Evolutionary conservation across 1,284 basidiomycete species (phyloP), one percentile per base, ranked within the genome.

Genomic region (Bondarzewia mesenterica): DNA sequence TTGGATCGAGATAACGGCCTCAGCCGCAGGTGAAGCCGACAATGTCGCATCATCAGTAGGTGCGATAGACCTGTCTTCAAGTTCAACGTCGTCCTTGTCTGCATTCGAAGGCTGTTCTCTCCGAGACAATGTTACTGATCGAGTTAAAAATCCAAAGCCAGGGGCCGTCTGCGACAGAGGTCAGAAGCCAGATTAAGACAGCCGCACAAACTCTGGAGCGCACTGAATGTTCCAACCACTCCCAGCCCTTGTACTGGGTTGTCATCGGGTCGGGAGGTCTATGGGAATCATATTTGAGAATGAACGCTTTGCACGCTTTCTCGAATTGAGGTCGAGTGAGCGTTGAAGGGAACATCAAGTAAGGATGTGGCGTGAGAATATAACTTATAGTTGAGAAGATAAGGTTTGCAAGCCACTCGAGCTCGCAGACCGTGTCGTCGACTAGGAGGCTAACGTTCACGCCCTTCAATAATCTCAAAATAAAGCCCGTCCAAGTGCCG

Each of bases 261-360:
- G 47, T 27, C 32, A 50, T 37, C 22, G 52, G 46, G 42, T 42
- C 32, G 23, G 21, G 16, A 48, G 56, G 42, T 16, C 52, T 49
- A 16, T 52, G 51, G 36, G 47, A 29, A 16, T 51, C 49, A 42
- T 59, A 51, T 50, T 65, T 69, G 20, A 58, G 60, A 40, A 77
- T 65, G 51, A 82, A 71, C n/a, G 65, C 65, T 55, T 74, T 74
- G 64, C 78, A 85, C 29, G 77, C 77, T n/a, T 60, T 48, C 49
- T 82, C 77, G 58, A 87, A 89, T 51, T 80, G 65, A n/a, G 62
- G 40, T 53, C 82, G 78, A 56, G 80, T 74, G 51, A 81, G 63
- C 62, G 75, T 73, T 48, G 61, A 53, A 52, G 59, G 57, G 47
- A 50, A 39, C 47, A 58, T 52, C 21, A 49, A 42, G 56, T 51